Evolutionary conservation across 2,329 filamentous ascomycete genomes (phyloP), one percentile per base, ranked within the genome.

Genomic region (Diaporthe aspalathi): DNA sequence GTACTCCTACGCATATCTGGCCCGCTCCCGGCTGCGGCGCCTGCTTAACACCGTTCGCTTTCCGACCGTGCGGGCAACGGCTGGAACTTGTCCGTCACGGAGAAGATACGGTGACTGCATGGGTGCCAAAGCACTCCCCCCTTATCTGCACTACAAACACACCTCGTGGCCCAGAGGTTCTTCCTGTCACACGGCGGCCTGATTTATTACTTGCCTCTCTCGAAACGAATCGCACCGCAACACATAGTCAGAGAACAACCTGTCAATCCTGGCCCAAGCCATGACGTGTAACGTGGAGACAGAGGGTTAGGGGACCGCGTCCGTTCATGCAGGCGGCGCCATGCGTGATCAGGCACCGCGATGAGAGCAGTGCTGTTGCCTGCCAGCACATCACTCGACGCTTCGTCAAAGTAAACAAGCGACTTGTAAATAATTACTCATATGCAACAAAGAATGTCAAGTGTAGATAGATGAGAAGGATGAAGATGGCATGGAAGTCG

Each of bases 201-300:
- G n/a, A n/a, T n/a, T n/a, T n/a, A n/a, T 24, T 29, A 11, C 22
- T 38, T 16, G 17, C 5, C 45, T 20, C 6, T 27, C 54, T 57
- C 2, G 12, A 9, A 4, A 24, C 16, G 24, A 22, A 49, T 20
- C n/a, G 20, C 45, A 65, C 35, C 35, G 35, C 35, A 2, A 12
- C n/a, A 7, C 60, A 50, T 50, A 12, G 24, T 27, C 45, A 29
- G n/a, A 50, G 60, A 17, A 17, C 60, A 14, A 65, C 45, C 43
- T 63, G 57, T 27, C 57, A 62, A 45, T 62, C 57, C 27, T 65
- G 45, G 38, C 9, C 43, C 45, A 38, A 38, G 60, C 60, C 43
- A 65, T 65, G 60, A 65, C 60, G 60, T 65, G 60, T 50, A 65
- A 65, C 60, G 45, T 65, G 45, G 60, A 65, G 43, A 49, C 43